These are phyloP conservation scores for Saccharomycopsis vini DNA, from an alignment of 805 yeast species.

Conservation along the genomic window DNA sequence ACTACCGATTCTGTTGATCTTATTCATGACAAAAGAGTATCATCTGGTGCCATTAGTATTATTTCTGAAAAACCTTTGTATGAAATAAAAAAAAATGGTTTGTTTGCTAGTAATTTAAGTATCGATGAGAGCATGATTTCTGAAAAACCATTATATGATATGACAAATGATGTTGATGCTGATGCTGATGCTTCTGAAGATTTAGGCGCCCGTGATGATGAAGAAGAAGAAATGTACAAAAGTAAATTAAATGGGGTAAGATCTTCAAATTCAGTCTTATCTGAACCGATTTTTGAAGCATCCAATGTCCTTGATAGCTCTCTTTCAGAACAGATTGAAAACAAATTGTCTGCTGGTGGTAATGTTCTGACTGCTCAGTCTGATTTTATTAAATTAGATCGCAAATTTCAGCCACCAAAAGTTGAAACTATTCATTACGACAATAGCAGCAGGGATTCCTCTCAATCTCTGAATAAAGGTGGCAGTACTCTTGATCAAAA, in stretches of 20 bases:
- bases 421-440: background rate
- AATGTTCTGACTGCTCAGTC: too few species aligned
- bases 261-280: slow-evolving; percentile 10
- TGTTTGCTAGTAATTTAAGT: slow-evolving; percentile 6
- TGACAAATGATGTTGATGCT: background rate
- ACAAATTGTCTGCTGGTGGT: too few species aligned
- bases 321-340: background rate
- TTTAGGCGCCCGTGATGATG: background rate
- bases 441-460: background rate
- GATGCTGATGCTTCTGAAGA: too few species aligned
- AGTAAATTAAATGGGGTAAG: background rate
- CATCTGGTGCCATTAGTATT: slow-evolving; percentile 2
- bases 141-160: slow-evolving; percentile 13
- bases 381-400: background rate
- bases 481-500: slow-evolving; percentile 7
- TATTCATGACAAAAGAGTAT: too few species aligned
- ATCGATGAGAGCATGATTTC: slow-evolving; percentile 14
- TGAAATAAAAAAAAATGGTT: background rate
- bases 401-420: background rate
- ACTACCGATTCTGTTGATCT: too few species aligned
- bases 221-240: slow-evolving; percentile 9
- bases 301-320: slow-evolving; percentile 1
- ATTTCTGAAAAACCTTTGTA: slow-evolving; percentile 10
- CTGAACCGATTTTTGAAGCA: slow-evolving; percentile 4
- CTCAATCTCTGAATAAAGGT: background rate